Conservation (phyloP, 1,284 basidiomycete genomes). For the Amylostereum chailletii region DNA sequence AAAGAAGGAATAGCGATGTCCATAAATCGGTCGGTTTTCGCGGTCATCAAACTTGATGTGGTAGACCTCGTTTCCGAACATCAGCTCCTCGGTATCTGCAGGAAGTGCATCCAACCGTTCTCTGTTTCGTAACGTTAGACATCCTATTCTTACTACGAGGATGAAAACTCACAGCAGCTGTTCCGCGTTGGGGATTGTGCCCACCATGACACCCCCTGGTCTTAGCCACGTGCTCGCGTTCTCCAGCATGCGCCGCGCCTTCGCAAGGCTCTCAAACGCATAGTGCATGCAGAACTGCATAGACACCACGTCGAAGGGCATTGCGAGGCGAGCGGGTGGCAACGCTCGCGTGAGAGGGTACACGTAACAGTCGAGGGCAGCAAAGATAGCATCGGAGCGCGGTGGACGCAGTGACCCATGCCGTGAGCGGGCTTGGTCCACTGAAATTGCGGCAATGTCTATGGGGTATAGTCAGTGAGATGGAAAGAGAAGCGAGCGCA, state of each 20-base stretch:
- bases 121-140: constrained; percentile 27
- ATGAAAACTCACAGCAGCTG: constrained; percentile 58
- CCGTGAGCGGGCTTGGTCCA: constrained; percentile 82
- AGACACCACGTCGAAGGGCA: constrained; percentile 87
- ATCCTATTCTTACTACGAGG: neutral
- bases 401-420: constrained; percentile 35
- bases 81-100: constrained; percentile 46
- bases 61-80: constrained; percentile 90
- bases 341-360: constrained; percentile 65
- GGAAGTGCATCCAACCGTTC: constrained; percentile 63
- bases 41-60: constrained; percentile 77
- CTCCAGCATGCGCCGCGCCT: constrained; percentile 86
- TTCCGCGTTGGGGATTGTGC: constrained; percentile 87
- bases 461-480: constrained; percentile 1
- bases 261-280: constrained; percentile 85
- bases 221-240: constrained; percentile 83
- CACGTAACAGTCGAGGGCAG: constrained; percentile 83
- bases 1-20: constrained; percentile 92
- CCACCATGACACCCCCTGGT: constrained; percentile 83
- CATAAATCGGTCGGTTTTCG: constrained; percentile 60
- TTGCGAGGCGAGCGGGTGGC: constrained; percentile 43
- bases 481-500: constrained; percentile 4
- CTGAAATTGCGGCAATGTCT: constrained; percentile 90
- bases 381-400: constrained; percentile 75
- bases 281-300: constrained; percentile 99